Evolutionary conservation across 345 rosid species (phyloP), one percentile per base, ranked within the genome.

Genomic region (Raphanus raphanistrum): DNA sequence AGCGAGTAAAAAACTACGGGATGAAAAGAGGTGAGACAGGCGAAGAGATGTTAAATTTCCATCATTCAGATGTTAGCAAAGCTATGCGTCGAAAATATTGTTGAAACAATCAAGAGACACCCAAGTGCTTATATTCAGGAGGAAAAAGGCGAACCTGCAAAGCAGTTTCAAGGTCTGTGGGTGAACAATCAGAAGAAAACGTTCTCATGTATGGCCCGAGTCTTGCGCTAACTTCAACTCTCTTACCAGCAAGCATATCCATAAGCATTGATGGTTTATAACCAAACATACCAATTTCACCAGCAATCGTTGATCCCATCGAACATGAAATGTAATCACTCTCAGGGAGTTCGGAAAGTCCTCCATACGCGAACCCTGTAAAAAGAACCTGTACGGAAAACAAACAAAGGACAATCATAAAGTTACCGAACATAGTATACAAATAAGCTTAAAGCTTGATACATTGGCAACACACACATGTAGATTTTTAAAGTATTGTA

Each of bases 211-310:
- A 94, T 4, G 90, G 94, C 63, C 96, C 92, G 61, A 91, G 80
- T 65, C 88, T 89, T 63, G 87, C 85, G 72, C 90, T 85, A 57
- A 89, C 96, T 86, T 86, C 96, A 83, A 92, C 97, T 86, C 98
- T 89, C 86, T 94, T 94, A 66, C 98, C 94, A 74, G 97, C 98
- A 72, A 94, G 92, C 96, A 94, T 90, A 75, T 94, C 98, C 90
- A 84, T 86, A 68, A 91, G 84, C 78, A 94, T 68, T 31, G 96
- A 84, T 43, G 97, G 98, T 78, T 87, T 90, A 78, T 91, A 87
- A 60, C 98, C 98, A 88, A 88, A 94, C 25, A 90, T 82, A 65
- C 98, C 98, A 68, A 90, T 89, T 83, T 91, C 98, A 80, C 90
- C 93, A 48, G 98, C 96, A 87, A 91, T 52, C 59, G 59, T 52